phyloP scores from a whole-genome alignment of 176 grass and related monocot genomes.

The Themeda triandra region DNA sequence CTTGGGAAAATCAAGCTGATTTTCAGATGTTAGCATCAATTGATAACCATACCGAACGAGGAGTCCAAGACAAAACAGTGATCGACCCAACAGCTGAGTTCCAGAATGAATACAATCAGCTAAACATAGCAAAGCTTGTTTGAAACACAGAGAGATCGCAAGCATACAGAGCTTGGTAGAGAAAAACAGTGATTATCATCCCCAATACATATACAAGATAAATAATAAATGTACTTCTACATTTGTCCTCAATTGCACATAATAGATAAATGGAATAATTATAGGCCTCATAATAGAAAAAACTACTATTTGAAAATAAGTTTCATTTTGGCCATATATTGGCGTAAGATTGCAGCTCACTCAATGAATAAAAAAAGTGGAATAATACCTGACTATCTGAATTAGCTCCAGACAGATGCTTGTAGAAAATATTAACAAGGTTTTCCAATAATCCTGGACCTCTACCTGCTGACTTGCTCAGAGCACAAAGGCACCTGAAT shows the following conservation, averaged over 20 bases:
- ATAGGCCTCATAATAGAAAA: constrained; percentile 19
- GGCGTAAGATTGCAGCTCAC: too few relatives aligned
- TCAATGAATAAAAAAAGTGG: constrained; percentile 23
- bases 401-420: constrained; percentile 69
- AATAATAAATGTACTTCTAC: constrained; percentile 12
- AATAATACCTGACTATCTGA: constrained; percentile 83
- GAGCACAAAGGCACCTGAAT: constrained; percentile 87
- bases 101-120: constrained; percentile 40
- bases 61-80: constrained; percentile 91
- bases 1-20: constrained; percentile 71
- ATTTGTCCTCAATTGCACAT: constrained; percentile 14
- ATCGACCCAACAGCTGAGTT: constrained; percentile 78
- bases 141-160: neutral
- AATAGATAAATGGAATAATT: neutral
- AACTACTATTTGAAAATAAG: neutral
- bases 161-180: too few relatives aligned
- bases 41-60: constrained; percentile 91
- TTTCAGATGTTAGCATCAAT: constrained; percentile 65
- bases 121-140: constrained; percentile 24
- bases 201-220: constrained; percentile 13
- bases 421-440: constrained; percentile 90
- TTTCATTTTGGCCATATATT: constrained; percentile 17
- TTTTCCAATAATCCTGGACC: constrained; percentile 69
- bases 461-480: constrained; percentile 79
- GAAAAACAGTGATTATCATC: constrained; percentile 1